Evolutionary conservation across 1,139 yeast genomes (phyloP).

Genomic region (Yamadazyma pseudoaaseri): DNA sequence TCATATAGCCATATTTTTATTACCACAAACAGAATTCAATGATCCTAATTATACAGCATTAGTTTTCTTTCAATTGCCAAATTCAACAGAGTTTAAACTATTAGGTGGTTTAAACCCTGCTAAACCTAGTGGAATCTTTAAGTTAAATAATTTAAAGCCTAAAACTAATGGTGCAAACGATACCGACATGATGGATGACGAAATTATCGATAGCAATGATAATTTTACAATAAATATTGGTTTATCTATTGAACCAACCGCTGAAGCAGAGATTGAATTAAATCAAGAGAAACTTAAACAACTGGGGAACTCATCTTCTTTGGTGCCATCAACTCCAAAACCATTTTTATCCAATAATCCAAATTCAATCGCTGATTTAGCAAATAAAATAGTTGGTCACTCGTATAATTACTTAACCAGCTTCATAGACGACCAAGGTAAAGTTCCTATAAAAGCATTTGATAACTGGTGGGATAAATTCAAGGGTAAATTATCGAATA

Average conservation of each 20-base stretch:
- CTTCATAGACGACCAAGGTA: slow-evolving; percentile 73
- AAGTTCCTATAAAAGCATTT: slow-evolving; percentile 83
- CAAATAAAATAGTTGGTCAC: slow-evolving; percentile 84
- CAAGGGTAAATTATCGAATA: slow-evolving; percentile 66
- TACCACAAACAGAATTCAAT: slow-evolving; percentile 63
- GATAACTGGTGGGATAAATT: slow-evolving; percentile 98
- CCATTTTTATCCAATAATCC: slow-evolving; percentile 14
- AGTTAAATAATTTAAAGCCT: slow-evolving; percentile 50
- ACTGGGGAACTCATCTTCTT: slow-evolving; percentile 17
- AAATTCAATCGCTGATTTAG: slow-evolving; percentile 50
- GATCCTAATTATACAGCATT: slow-evolving; percentile 77
- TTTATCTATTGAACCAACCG: slow-evolving; percentile 79
- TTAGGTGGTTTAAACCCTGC: slow-evolving; percentile 71
- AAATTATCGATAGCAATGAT: slow-evolving; percentile 29
- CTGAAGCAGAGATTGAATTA: slow-evolving; percentile 47
- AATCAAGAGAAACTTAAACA: slow-evolving; percentile 29
- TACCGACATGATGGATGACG: slow-evolving; percentile 30
- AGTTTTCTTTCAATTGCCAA: slow-evolving; percentile 84
- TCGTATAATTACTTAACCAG: slow-evolving; percentile 90
- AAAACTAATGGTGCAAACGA: slow-evolving; percentile 19
- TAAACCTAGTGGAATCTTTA: slow-evolving; percentile 92
- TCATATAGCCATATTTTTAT: slow-evolving; percentile 70
- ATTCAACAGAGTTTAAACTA: slow-evolving; percentile 62
- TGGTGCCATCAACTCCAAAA: slow-evolving; percentile 17
- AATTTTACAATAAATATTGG: slow-evolving; percentile 62